phyloP scores from a whole-genome alignment of 768 basidiomycete genomes.

The Macrolepiota albuminosa region DNA sequence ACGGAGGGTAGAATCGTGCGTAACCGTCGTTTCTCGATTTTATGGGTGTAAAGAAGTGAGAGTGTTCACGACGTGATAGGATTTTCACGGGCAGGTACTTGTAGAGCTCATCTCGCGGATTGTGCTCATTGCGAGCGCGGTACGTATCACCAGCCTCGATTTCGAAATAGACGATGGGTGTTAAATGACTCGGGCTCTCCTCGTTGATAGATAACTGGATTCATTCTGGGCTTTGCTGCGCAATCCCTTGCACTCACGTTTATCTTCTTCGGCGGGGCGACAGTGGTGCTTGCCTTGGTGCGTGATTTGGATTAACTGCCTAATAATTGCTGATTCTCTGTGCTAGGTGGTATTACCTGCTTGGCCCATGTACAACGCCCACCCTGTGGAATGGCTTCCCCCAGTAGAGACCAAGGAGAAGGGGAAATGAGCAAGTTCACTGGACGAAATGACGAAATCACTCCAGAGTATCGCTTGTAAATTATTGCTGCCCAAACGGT shows the following conservation, averaged over 20 bases:
- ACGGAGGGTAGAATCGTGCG: slow-evolving; percentile 40
- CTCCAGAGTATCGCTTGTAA: not conserved
- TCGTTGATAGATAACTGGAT: slow-evolving; percentile 43
- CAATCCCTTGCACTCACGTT: slow-evolving; percentile 57
- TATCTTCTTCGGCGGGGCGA: slow-evolving; percentile 36
- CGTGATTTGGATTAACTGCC: slow-evolving; percentile 14
- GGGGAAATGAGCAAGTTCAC: not conserved
- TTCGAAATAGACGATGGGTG: not conserved
- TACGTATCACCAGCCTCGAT: slow-evolving; percentile 23
- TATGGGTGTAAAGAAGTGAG: not conserved
- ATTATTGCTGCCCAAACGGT: not conserved
- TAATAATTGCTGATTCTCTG: not conserved
- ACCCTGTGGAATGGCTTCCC: slow-evolving; percentile 62
- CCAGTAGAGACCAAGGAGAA: slow-evolving; percentile 9
- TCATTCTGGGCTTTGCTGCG: slow-evolving; percentile 50
- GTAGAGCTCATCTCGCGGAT: slow-evolving; percentile 44
- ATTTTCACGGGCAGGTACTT: slow-evolving; percentile 56
- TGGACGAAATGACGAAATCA: too few relatives aligned
- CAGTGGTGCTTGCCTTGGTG: slow-evolving; percentile 38
- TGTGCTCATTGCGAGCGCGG: slow-evolving; percentile 42
- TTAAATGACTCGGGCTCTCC: not conserved
- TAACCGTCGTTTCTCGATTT: slow-evolving; percentile 1
- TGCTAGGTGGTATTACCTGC: slow-evolving; percentile 58
- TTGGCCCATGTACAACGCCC: slow-evolving; percentile 62
- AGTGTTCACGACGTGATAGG: slow-evolving; percentile 28